Conservation (phyloP, 129 eudicot species). For the Helianthus tuberosus region DNA sequence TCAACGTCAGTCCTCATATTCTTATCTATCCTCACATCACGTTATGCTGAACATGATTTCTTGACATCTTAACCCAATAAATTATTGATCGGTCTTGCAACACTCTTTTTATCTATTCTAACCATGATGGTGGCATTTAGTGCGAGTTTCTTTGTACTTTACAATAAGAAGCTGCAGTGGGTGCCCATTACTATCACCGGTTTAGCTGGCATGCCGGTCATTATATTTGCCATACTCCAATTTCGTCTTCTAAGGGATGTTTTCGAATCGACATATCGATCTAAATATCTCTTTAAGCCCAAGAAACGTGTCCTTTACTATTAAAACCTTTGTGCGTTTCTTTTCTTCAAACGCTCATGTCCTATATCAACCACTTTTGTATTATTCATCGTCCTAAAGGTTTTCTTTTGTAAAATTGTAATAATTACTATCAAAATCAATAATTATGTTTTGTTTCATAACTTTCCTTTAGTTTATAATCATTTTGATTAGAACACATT, state of each 20-base stretch:
- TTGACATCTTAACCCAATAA: slow-evolving; percentile 20
- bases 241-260: slow-evolving; percentile 19
- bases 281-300: slow-evolving; percentile 22
- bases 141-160: slow-evolving; percentile 15
- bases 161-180: slow-evolving; percentile 8
- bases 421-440: too few species aligned
- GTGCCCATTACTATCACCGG: slow-evolving; percentile 8
- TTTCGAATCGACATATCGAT: slow-evolving; percentile 12
- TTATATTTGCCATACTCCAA: slow-evolving; percentile 8
- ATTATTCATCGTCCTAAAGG: neutral
- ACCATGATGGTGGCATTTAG: slow-evolving; percentile 33
- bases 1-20: slow-evolving; percentile 15
- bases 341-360: neutral
- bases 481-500: too few species aligned
- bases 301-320: slow-evolving; percentile 19
- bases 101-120: slow-evolving; percentile 25
- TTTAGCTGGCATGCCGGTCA: slow-evolving; percentile 14
- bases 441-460: too few species aligned
- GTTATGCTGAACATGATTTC: slow-evolving; percentile 33
- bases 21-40: slow-evolving; percentile 19
- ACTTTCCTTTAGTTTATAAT: too few species aligned
- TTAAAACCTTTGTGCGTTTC: neutral
- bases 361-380: neutral
- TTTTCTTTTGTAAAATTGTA: too few species aligned
- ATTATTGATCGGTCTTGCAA: slow-evolving; percentile 24